Evolutionary conservation across 2,329 filamentous ascomycete species (phyloP).

Genomic region (Exophiala bonariae): DNA sequence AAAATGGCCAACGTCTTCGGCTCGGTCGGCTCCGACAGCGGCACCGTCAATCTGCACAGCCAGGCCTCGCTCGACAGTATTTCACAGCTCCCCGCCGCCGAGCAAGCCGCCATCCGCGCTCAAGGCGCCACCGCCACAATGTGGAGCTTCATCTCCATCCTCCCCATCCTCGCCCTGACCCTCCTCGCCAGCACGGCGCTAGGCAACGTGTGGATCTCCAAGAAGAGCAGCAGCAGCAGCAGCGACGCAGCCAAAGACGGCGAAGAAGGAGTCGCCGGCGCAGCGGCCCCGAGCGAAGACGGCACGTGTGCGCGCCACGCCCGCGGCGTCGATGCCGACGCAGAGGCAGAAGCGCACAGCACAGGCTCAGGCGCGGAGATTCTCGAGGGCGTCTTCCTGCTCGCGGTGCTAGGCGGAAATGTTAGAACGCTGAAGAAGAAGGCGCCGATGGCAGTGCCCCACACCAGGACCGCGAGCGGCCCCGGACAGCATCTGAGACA

Average conservation of each 20-base stretch:
- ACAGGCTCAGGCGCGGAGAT: conserved; percentile 5
- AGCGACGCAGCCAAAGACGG: conserved; percentile 8
- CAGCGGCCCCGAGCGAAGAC: conserved; percentile 3
- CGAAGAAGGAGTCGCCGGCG: not conserved
- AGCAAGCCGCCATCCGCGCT: conserved; percentile 41
- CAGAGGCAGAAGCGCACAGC: not conserved
- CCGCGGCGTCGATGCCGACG: not conserved
- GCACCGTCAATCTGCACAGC: conserved; percentile 32
- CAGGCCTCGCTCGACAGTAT: conserved; percentile 41
- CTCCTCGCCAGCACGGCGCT: conserved; percentile 46
- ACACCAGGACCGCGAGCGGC: too few relatives aligned
- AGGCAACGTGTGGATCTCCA: conserved; percentile 55
- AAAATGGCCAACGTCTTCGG: conserved; percentile 37
- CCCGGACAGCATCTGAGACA: not conserved
- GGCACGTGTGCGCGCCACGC: conserved; percentile 17
- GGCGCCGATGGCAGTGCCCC: not conserved
- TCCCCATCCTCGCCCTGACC: conserved; percentile 57
- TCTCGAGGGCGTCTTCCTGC: conserved; percentile 14
- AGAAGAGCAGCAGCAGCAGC: conserved; percentile 10
- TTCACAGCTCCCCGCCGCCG: conserved; percentile 33
- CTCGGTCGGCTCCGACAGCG: conserved; percentile 1
- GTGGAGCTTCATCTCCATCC: conserved; percentile 63
- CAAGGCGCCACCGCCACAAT: conserved; percentile 59
- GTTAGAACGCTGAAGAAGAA: conserved; percentile 14
- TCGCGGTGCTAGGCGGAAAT: conserved; percentile 16